Percentiles rank a stretch among this genome's conserved stretches.
phyloP scores from a whole-genome alignment of 805 yeast genomes.

The Metschnikowia dekortorum region DNA sequence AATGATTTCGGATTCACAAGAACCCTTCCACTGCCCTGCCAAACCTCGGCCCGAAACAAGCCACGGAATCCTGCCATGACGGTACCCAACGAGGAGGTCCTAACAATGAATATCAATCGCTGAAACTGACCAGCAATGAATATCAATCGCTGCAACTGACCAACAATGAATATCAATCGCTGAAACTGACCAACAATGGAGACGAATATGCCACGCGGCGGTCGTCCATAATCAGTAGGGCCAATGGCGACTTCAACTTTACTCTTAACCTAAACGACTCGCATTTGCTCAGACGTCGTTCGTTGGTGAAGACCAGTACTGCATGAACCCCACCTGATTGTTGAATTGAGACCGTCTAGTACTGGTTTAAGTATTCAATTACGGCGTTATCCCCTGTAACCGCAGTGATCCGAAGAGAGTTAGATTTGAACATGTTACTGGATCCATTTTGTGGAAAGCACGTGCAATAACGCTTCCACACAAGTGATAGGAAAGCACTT shows the following conservation, averaged over 20 bases:
- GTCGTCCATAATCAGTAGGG: conserved; percentile 36
- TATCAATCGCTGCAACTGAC: conserved; percentile 4
- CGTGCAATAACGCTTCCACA: no score
- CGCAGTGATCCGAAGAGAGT: no score
- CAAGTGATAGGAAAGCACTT: no score
- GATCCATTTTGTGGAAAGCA: no score
- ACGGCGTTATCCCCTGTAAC: neutral
- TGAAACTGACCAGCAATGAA: no score
- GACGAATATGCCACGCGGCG: conserved; percentile 35
- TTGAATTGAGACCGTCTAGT: neutral
- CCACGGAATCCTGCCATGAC: no score
- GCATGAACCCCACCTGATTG: neutral
- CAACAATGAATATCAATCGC: conserved; percentile 16
- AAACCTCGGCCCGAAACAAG: no score
- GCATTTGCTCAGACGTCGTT: conserved; percentile 55
- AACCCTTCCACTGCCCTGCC: no score
- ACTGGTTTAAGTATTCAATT: neutral
- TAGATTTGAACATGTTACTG: no score
- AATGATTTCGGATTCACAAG: no score
- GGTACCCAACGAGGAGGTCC: no score
- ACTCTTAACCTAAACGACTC: conserved; percentile 63
- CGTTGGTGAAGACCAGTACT: conserved; percentile 14
- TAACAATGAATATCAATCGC: no score
- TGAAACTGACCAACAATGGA: conserved; percentile 16
- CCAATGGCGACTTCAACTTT: conserved; percentile 42